Base-by-base conservation (phyloP, 2,329 filamentous ascomycete genomes). In the Penicillium griseofulvum region DNA sequence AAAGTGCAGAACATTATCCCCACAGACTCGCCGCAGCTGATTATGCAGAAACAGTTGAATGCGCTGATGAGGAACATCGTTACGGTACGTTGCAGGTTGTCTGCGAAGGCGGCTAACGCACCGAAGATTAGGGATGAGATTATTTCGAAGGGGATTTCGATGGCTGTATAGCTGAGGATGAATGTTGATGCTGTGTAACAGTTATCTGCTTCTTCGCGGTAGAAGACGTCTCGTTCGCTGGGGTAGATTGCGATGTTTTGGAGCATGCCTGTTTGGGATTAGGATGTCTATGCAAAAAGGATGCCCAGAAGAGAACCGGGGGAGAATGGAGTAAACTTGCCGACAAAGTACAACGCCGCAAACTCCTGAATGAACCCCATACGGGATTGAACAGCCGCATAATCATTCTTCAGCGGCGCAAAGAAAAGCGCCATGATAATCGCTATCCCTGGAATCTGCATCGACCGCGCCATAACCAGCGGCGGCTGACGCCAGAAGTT, bases 1-100 rank as follows among this genome's bases (percentile, higher is more conserved):
- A 91, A 74, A 0, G 88, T 91, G 74, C 90, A 90, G 77, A 91
- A 91, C 75, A 90, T 85, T 66, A 92, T 91, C 0, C 89, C 88
- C 1, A 91, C 67, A 50, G 84, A 88, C 75, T 91, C 89, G 26
- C 89, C 89, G 65, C 87, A 90, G 51, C 79, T 87, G 16, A 90
- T 86, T 52, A 91, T 83, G 61, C 85, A 87, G 66, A 91, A 90
- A 59, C 84, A 85, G 61, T 87, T 84, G 71, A 87, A 89, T 2
- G 83, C 79, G 49, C 81, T 78, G 39, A 88, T 81, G 63, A 90
- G 88, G 70, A 87, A 89, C 69, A 89, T 83, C 56, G 80, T 75
- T 0, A 75, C 80, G 0, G 84, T 87, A 31, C 83, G 80, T 6
- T 86, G 81, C 11, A 91, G 76, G 0, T 86, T 87, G 4, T 86